Base-by-base conservation (phyloP, 2,329 filamentous ascomycete genomes). In the Basipetospora sp. region DNA sequence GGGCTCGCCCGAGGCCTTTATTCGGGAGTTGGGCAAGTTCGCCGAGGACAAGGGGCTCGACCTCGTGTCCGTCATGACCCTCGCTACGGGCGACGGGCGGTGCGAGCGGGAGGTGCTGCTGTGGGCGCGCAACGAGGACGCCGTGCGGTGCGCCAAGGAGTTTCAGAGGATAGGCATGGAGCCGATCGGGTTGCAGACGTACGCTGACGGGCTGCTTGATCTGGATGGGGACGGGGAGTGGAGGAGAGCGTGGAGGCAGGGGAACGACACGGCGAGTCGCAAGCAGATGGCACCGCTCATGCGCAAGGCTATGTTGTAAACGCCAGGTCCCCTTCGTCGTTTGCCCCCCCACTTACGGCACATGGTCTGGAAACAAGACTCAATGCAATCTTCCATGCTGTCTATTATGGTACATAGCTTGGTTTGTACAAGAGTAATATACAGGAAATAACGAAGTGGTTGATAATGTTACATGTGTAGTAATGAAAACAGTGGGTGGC, bases 221-320 rank as follows among this genome's bases (percentile, higher is more conserved):
- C 48, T 51, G 11, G 53, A 55, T 16, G 49, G 46, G 1, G 48
- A 54, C 4, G 53, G 49, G 2, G 51, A 61, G 36, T 71, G 65
- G 62, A 65, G 74, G 47, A 63, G 62, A 42, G 71, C 74, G 17
- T 88, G 82, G 82, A 62, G 58, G 47, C 82, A 88, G 58, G 62
- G 65, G 15, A 67, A 69, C 43, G 48, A 79, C 30, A 67, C 69
- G 31, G 60, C 71, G 41, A 79, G 74, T 47, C 62, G 77, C 45
- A 80, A 81, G 56, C 76, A 84, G 53, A 67, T 88, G 18, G 77
- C 73, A 22, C 72, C 80, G 10, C 62, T 81, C 46, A 48, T 81
- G 50, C 67, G 75, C 41, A 69, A 78, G 44, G 66, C 63, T 0
- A 60, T 75, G 51, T 13, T 15, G 8, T 10, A 9, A n/a, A 15